Base-by-base conservation (phyloP, 148 eudicot species). In the Rhododendron vialii region DNA sequence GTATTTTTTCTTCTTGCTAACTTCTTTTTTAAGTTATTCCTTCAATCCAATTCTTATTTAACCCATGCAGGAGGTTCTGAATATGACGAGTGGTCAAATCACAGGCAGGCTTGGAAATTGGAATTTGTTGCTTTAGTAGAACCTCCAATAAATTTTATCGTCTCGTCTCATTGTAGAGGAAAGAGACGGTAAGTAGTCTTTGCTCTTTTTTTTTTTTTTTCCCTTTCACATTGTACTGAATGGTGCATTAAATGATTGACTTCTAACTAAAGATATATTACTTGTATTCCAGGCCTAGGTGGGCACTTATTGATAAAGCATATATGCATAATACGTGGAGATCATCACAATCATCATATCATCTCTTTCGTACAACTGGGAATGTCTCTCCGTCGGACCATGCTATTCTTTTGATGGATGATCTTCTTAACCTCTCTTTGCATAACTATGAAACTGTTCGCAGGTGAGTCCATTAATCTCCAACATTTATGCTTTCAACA, bases 381-480 rank as follows among this genome's bases (percentile, higher is more conserved):
- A 90, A 91, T 86, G 88, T 93, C 59, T 87, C 86, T 91, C 98
- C 99, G 36, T 93, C 99, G 79, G 92, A 91, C 59, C 90, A 90
- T 85, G 93, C 93, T 61, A 85, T 89, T 69, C 89, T 87, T 88
- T 89, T 97, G 88, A 90, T 93, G 94, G 94, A 94, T 87, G 98
- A 95, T 93, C 98, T 97, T 85, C 93, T 95, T 76, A 88, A 83
- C 59, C 92, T 97, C 82, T 94, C 94, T 85, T 86, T 97, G 90
- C 98, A 97, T 92, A 94, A 92, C 90, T 97, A 97, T 88, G 99
- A 97, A 84, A 93, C 95, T 85, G 99, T 97, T 88, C 95, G 99
- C 88, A 83, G 87, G 99, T 97, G 90, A 95, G 96, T 93, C 85
- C 30, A 41, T 84, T 45, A 53, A 73, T 83, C 82, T 83, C 78